Base-by-base conservation (phyloP, 1,139 yeast genomes). In the Petasospora rhodanensis region DNA sequence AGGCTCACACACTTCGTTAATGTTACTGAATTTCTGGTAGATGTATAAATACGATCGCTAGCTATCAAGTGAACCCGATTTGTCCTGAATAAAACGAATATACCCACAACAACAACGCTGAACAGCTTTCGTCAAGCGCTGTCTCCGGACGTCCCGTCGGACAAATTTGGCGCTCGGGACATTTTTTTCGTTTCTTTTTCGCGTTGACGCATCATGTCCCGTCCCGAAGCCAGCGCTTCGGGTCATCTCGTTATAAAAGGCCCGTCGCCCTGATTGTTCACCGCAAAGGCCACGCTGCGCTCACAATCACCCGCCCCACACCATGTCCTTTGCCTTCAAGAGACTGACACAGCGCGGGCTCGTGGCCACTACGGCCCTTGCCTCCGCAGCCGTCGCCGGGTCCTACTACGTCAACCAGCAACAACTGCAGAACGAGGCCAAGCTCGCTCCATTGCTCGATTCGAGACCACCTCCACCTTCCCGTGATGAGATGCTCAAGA, bases 401-500 rank as follows among this genome's bases (percentile, higher is more conserved):
- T 29, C 43, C 7, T 37, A 33, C 31, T 40, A 32, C 38, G 24
- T 32, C n/a, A 14, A 35, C 12, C 39, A 40, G 29, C 21, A 30
- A 4, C 32, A 35, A 14, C 16, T 32, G 13, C 46, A 32, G 13
- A 50, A 51, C 35, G 49, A 51, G 14, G 32, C 41, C 14, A 22
- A 28, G 14, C 32, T 48, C 18, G 45, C 54, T 5, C 42, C 54
- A n/a, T 38, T 51, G 23, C 37, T 48, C 21, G 44, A 42, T 12
- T 33, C 54, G 11, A 49, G 43, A 36, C 46, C 56, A 9, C 42
- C 56, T 26, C 65, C 67, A 32, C 70, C 70, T 26, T 28, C 68
- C 3, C 61, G 76, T 46, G 48, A 54, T 2, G 68, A 65, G 34
- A 41, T 68, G 32, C 34, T 69, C 30, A 42, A 55, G 12, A 58